These are phyloP conservation scores for Lepidium aucheri DNA, from an alignment of 345 rosid genomes.

Conservation along the genomic window DNA sequence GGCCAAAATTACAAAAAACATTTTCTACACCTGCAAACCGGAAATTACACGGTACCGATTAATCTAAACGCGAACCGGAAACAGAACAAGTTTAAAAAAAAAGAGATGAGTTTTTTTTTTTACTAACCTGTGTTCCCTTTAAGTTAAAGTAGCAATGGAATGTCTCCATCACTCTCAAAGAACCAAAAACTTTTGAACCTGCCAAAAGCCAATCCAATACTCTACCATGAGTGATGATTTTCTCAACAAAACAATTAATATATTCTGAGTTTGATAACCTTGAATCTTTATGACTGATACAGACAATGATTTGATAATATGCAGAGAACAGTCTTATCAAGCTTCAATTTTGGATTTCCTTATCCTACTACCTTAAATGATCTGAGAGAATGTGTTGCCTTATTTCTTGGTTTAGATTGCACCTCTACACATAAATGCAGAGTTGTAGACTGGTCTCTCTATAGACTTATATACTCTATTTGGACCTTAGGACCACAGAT, in stretches of 20 bases:
- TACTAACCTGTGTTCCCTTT: conserved; percentile 60
- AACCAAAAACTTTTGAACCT: conserved; percentile 28
- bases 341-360: conserved; percentile 15
- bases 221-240: conserved; percentile 25
- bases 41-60: conserved; percentile 8
- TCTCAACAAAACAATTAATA: background rate
- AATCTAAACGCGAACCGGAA: conserved; percentile 24
- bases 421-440: conserved; percentile 22
- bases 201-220: conserved; percentile 24
- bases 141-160: conserved; percentile 48
- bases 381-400: background rate
- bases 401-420: conserved; percentile 14
- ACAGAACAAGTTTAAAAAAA: conserved; percentile 24
- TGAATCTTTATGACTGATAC: conserved; percentile 4
- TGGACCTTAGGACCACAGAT: conserved; percentile 22
- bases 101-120: background rate
- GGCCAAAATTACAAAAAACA: conserved; percentile 22
- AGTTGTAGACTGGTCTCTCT: conserved; percentile 16
- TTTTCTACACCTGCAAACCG: conserved; percentile 50
- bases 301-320: conserved; percentile 2
- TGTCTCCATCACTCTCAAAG: conserved; percentile 69
- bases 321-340: conserved; percentile 17
- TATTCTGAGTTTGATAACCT: conserved; percentile 22
- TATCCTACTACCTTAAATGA: conserved; percentile 22
- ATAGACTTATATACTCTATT: conserved; percentile 6